These are phyloP conservation scores for Coemansia sp. DNA, from an alignment of 192 early-diverging fungal genomes.

Conservation along the genomic window DNA sequence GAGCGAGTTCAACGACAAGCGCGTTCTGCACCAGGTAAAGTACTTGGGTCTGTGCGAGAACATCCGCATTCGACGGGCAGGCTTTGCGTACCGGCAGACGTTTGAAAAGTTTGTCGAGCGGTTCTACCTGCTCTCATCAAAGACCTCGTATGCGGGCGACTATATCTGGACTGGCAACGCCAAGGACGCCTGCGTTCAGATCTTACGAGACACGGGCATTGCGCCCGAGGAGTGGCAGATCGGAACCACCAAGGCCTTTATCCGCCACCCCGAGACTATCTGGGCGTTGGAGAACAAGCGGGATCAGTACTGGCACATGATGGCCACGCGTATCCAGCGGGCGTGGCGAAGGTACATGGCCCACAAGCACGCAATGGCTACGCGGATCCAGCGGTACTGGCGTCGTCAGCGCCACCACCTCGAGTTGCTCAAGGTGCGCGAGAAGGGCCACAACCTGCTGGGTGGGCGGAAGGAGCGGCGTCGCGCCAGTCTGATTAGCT, in stretches of 20 bases:
- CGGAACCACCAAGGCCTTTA: conserved; percentile 92
- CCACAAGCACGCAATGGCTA: conserved; percentile 64
- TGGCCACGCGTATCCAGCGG: conserved; percentile 90
- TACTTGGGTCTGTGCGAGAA: conserved; percentile 97
- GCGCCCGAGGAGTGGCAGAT: conserved; percentile 90
- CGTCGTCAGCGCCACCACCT: conserved; percentile 78
- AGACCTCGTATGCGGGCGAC: conserved; percentile 80
- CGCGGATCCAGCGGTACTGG: conserved; percentile 75
- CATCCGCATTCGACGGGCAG: conserved; percentile 95
- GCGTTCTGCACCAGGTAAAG: conserved; percentile 95
- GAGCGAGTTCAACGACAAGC: conserved; percentile 85
- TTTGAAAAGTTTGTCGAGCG: conserved; percentile 83
- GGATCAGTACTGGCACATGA: conserved; percentile 94
- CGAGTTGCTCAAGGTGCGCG: conserved; percentile 86
- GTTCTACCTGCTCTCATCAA: conserved; percentile 71
- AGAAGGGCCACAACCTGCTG: conserved; percentile 90
- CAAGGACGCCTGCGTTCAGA: conserved; percentile 69
- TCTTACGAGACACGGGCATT: conserved; percentile 85
- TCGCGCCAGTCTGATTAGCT: conserved; percentile 76
- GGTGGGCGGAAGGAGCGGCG: conserved; percentile 89
- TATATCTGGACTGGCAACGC: conserved; percentile 79
- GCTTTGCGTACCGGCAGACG: conserved; percentile 93
- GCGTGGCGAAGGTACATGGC: conserved; percentile 79
- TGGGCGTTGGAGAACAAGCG: conserved; percentile 90
- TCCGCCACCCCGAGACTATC: conserved; percentile 89